Evolutionary conservation across 352 stramenopile genomes (phyloP).

Genomic region (Halophytophthora batemanensis): DNA sequence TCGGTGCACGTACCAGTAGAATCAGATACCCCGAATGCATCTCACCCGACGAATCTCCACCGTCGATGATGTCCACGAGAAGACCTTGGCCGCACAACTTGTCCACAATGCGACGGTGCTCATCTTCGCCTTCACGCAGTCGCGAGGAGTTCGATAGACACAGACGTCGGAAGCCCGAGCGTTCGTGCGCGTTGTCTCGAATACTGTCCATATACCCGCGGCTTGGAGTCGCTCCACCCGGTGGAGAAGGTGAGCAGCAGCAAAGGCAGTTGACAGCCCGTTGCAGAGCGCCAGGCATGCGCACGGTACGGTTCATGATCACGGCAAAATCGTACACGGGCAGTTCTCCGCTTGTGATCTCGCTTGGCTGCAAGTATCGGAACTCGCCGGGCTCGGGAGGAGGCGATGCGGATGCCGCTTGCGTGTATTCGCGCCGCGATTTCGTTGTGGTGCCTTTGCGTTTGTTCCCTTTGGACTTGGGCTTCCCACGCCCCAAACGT

Average conservation of each 20-base stretch:
- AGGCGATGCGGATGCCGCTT: constrained; percentile 11
- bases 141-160: constrained; percentile 51
- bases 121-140: constrained; percentile 68
- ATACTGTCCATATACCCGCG: constrained; percentile 27
- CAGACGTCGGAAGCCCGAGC: constrained; percentile 60
- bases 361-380: constrained; percentile 77
- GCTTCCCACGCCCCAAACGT: constrained; percentile 9
- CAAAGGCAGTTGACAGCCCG: constrained; percentile 30
- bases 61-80: constrained; percentile 82
- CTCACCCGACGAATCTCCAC: constrained; percentile 72
- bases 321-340: constrained; percentile 79
- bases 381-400: constrained; percentile 42
- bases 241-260: constrained; percentile 23
- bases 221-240: constrained; percentile 9
- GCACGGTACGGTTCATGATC: constrained; percentile 71
- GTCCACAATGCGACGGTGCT: constrained; percentile 77
- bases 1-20: constrained; percentile 58
- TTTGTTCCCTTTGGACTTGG: constrained; percentile 6
- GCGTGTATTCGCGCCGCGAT: constrained; percentile 23
- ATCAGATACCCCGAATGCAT: constrained; percentile 84
- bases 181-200: constrained; percentile 30
- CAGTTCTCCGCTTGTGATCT: constrained; percentile 58
- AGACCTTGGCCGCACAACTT: constrained; percentile 70
- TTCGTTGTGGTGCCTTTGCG: constrained; percentile 10
- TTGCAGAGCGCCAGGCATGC: constrained; percentile 29